Evolutionary conservation across 2,329 filamentous ascomycete genomes (phyloP), one percentile per base, ranked within the genome.

Genomic region (Colletotrichum sp.): DNA sequence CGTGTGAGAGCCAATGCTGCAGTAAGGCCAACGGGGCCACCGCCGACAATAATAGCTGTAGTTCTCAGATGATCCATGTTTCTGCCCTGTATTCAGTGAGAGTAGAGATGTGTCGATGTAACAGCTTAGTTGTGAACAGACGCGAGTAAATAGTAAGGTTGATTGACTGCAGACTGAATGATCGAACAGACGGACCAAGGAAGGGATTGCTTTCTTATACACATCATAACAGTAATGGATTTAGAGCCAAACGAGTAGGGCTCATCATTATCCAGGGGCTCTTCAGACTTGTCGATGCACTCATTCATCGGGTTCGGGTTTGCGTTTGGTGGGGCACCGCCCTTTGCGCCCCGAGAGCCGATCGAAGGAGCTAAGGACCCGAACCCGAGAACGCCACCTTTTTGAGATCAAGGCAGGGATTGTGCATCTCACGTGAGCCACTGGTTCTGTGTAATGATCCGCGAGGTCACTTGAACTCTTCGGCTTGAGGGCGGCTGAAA

Each of bases 21-120:
- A 0, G 76, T 78, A 3, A 83, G 74, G 3, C 82, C 82, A 3
- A 81, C 78, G 0, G 81, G 81, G 1, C 81, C 81, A 2, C 81
- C 81, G 26, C 81, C 81, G 10, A 80, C 78, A 8, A 82, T 68
- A 3, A 76, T 59, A 21, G 44, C 44, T 21, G 44, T 52, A 21
- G 44, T 52, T 52, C 44, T 5, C n/a, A 52, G 44, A 52, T 52
- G 44, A 24, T 52, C 44, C 44, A 52, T 52, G 44, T 5, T 52
- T 52, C 2, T 52, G n/a, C 3, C 1, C 2, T 52, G 6, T 0
- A 52, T 21, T 21, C 34, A 16, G 1, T 8, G 44, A 49, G 44
- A 13, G 10, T 13, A 52, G 10, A 2, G 3, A 52, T 21, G 3
- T 21, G 12, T 52, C n/a, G 44, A 21, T 12, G 3, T 5, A 13